Evolutionary conservation across 2,329 filamentous ascomycete genomes (phyloP), one percentile per base, ranked within the genome.

Genomic region (Trichoderma afroharzianum): DNA sequence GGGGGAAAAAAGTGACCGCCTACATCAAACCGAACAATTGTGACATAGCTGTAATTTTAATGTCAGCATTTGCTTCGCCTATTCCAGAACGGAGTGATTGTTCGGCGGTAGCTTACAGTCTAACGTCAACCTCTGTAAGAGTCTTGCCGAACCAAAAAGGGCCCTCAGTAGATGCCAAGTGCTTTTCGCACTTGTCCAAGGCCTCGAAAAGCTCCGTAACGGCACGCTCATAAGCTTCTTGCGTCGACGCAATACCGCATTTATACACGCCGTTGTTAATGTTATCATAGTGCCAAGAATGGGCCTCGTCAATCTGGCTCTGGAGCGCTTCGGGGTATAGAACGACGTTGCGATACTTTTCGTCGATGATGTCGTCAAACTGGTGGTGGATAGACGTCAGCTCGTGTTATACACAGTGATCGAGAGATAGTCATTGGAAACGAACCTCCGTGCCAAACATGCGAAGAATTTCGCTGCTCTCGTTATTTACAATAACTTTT

Each of bases 401-500:
- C 32, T 26, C 14, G 36, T n/a, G 50, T 36, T n/a, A 7, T 26
- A 7, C 3, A 18, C 7, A n/a, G 5, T 6, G 64, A 21, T 24
- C 2, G 32, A 6, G 7, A 12, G 24, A 21, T 3, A 8, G 2
- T 2, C 8, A 32, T 5, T 57, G 6, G 12, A 32, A 63, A 62
- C 77, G 14, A 63, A 93, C 93, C 76, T 89, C 92, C 63, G 86
- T 87, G 79, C 93, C 93, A 75, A 97, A 85, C 92, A 97, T 97
- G 79, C 94, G 90, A 80, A 97, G 91, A 79, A 97, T 97, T 83
- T 97, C 94, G 75, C 91, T 90, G 80, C 92, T 93, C 86, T 97
- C 94, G 76, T 97, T 97, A 87, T 88, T 95, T 73, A 97, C 94
- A 77, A 97, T 96, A 26, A 84, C 87, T 76, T 90, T 87, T 63